A percentile compares a stretch with the other conserved stretches of the same genome.
Conservation (phyloP, 2,329 filamentous ascomycete genomes). For the Torrubiella hemipterigena region DNA sequence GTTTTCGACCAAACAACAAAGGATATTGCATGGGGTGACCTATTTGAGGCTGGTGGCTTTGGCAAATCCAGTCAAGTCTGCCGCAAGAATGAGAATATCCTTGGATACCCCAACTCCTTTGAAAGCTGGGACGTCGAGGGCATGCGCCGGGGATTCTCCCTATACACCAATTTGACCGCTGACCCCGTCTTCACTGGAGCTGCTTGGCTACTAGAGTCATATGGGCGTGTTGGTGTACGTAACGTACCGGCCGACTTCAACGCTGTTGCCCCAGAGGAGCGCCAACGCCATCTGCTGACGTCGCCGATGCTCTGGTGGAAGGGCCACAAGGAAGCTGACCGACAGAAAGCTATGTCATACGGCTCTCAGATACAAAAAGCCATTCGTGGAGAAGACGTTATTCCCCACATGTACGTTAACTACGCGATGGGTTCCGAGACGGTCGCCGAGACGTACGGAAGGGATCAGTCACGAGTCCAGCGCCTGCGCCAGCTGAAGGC, state of each 20-base stretch:
- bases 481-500: constrained; percentile 8
- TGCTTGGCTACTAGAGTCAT: constrained; percentile 2
- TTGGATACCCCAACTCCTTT: constrained; percentile 7
- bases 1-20: constrained; percentile 1
- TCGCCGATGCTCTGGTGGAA: constrained; percentile 6
- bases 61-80: constrained; percentile 2
- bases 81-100: constrained; percentile 7
- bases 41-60: constrained; percentile 5
- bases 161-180: constrained; percentile 6
- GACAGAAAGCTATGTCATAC: constrained; percentile 1
- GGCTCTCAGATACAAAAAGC: constrained; percentile 1
- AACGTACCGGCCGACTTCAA: constrained; percentile 3
- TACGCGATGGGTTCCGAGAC: constrained; percentile 9
- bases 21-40: constrained; percentile 5
- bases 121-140: constrained; percentile 4
- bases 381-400: not conserved
- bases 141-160: constrained; percentile 4
- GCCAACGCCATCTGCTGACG: constrained; percentile 6
- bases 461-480: constrained; percentile 5
- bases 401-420: constrained; percentile 10
- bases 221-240: constrained; percentile 4
- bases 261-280: constrained; percentile 7
- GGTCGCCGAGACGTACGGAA: constrained; percentile 8
- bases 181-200: constrained; percentile 3
- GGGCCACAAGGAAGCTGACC: constrained; percentile 1